Base-by-base conservation (phyloP, 306 rosid species). In the Lathyrus aphaca region DNA sequence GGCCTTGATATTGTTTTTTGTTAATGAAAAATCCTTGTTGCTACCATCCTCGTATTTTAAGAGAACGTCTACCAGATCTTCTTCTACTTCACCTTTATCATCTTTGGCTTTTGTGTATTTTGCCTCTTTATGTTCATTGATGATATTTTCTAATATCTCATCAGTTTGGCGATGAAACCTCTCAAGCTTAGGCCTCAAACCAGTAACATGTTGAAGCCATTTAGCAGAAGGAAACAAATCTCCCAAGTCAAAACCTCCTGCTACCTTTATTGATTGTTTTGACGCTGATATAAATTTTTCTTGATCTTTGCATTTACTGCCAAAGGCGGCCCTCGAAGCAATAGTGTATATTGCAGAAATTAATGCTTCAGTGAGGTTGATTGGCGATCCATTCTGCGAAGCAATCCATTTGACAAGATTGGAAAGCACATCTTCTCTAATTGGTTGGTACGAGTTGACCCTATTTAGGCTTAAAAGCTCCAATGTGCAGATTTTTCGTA, bases 391-490 rank as follows among this genome's bases (percentile, higher is more conserved):
- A 6, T 19, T 23, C 25, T 58, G n/a, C 4, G 76, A 73, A 44
- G 25, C 67, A 69, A 80, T 39, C 27, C n/a, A 18, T 50, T 35
- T 39, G 54, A 19, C 45, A 60, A 43, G 77, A 76, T 61, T 42
- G 16, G n/a, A 18, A 27, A 76, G 3, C 71, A 73, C 84, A 16
- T 76, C 75, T 50, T 78, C 79, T 64, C 80, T 74, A 3, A 81
- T 64, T 6, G 72, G 53, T 57, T 25, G 38, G 42, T 23, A 78
- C 7, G 68, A 84, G 4, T 75, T 73, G 0, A 80, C 79, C 13
- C 66, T 63, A 43, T 71, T 75, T 10, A 35, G 3, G 45, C 84
- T 80, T 3, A 80, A 30, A 42, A 86, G 77, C 72, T 83, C 86
- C 11, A 30, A 21, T 0, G 27, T 51, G 59, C 83, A 74, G 12